Evolutionary conservation across 139 green algal genomes (phyloP), one percentile per base, ranked within the genome.

Genomic region (Chlamydomonas incerta): DNA sequence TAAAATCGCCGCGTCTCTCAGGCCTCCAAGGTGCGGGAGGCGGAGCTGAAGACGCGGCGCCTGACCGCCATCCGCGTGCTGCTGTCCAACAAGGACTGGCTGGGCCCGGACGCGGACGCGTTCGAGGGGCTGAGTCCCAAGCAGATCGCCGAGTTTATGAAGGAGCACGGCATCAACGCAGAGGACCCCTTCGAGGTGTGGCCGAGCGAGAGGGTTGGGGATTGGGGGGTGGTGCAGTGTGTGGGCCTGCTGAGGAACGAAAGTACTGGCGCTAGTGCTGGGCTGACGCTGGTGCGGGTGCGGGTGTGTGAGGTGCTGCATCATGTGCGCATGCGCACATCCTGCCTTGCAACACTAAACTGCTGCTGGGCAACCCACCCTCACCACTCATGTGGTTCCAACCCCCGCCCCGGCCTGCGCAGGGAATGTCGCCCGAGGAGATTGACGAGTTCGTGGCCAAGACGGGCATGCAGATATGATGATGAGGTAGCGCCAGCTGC

Each of bases 361-460:
- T n/a, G n/a, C n/a, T n/a, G n/a, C n/a, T n/a, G n/a, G n/a, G n/a
- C n/a, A n/a, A n/a, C n/a, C n/a, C n/a, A n/a, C n/a, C n/a, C n/a
- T n/a, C n/a, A n/a, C n/a, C n/a, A n/a, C n/a, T n/a, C n/a, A n/a
- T n/a, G n/a, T n/a, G n/a, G n/a, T n/a, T n/a, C n/a, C n/a, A n/a
- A n/a, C n/a, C n/a, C n/a, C n/a, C n/a, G n/a, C 60, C 60, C 31
- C 8, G 17, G 60, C 41, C 4, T 1, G 2, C 52, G 76, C 88
- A 95, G 90, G 95, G 95, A 15, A 87, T 97, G 89, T 90, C 67
- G 33, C 95, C 95, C 0, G 92, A 96, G 50, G 95, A 97, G 81
- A 97, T 97, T 35, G 92, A 97, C 81, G 92, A 87, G 8, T 95
- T 91, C 33, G 86, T 93, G 29, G 41, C 50, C 13, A 89, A 92